These are phyloP conservation scores for Oryza nivara DNA, from an alignment of 176 grass and related monocot species.

Conservation along the genomic window DNA sequence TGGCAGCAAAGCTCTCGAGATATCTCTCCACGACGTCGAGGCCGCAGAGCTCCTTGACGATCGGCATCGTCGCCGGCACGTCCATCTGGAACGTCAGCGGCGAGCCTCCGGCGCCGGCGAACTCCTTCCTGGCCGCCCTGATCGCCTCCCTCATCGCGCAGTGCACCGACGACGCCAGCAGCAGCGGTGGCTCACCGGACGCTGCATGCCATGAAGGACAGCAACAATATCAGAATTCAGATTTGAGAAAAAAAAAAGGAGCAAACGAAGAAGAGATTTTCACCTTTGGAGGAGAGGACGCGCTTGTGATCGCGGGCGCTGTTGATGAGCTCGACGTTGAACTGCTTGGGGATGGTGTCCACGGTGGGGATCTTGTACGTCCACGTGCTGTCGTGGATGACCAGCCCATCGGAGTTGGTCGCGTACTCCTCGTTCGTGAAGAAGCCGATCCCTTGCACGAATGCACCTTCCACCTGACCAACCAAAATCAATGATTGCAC, in stretches of 20 bases:
- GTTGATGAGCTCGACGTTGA: constrained; percentile 76
- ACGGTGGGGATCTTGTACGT: constrained; percentile 86
- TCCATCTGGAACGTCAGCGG: constrained; percentile 66
- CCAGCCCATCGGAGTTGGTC: constrained; percentile 71
- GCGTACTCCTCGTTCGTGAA: constrained; percentile 74
- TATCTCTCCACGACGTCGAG: constrained; percentile 84
- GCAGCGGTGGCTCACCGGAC: constrained; percentile 85
- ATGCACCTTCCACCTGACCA: constrained; percentile 63
- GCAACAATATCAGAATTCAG: background rate
- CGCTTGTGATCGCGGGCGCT: constrained; percentile 62
- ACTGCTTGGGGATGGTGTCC: constrained; percentile 79
- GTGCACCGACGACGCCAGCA: constrained; percentile 86
- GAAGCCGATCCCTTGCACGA: constrained; percentile 85
- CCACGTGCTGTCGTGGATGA: constrained; percentile 74
- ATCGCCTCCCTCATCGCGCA: constrained; percentile 92
- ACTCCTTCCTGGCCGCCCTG: constrained; percentile 65
- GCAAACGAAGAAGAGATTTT: background rate
- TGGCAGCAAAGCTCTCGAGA: constrained; percentile 47
- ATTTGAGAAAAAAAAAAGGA: too few species aligned
- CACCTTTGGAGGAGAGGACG: constrained; percentile 88
- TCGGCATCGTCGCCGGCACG: constrained; percentile 84
- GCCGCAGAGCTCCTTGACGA: constrained; percentile 89
- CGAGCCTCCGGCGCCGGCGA: constrained; percentile 32
- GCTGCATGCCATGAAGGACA: constrained; percentile 39
- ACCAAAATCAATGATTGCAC: background rate